Conservation (phyloP, 1,139 yeast species). For the Spencermartinsiella ligniputridi region DNA sequence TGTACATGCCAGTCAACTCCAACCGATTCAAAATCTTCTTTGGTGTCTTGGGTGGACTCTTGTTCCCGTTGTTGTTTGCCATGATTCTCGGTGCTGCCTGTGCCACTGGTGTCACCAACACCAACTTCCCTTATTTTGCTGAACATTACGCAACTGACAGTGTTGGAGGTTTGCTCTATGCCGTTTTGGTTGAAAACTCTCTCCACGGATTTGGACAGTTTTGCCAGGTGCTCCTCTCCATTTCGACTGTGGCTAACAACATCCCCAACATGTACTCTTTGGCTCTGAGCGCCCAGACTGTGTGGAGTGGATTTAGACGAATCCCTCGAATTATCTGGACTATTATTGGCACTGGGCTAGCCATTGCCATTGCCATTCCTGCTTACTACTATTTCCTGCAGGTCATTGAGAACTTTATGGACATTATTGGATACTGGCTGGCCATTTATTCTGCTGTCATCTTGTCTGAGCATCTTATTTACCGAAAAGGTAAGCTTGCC, state of each 20-base stretch:
- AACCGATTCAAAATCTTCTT: constrained; percentile 57
- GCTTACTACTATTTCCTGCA: constrained; percentile 69
- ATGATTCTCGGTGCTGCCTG: constrained; percentile 86
- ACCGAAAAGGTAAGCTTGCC: constrained; percentile 52
- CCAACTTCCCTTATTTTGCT: constrained; percentile 48
- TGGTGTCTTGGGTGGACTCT: constrained; percentile 59
- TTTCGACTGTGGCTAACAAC: constrained; percentile 85
- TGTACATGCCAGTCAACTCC: constrained; percentile 67
- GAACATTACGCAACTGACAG: constrained; percentile 50
- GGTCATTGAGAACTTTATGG: constrained; percentile 83
- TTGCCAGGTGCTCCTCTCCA: constrained; percentile 75
- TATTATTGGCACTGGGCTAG: constrained; percentile 63
- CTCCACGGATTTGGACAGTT: constrained; percentile 87
- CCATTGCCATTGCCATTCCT: constrained; percentile 84
- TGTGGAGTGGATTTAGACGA: constrained; percentile 65
- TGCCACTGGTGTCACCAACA: constrained; percentile 53
- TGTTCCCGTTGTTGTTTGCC: constrained; percentile 64
- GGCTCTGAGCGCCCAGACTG: constrained; percentile 78
- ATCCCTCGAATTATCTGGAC: constrained; percentile 86
- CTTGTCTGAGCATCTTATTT: constrained; percentile 74
- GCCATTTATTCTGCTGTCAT: constrained; percentile 76
- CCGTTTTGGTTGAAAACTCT: constrained; percentile 70
- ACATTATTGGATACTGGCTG: constrained; percentile 84
- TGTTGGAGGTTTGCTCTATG: constrained; percentile 79
- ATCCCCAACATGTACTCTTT: constrained; percentile 91